Evolutionary conservation across 495 filamentous ascomycete species (phyloP), one percentile per base, ranked within the genome.

Genomic region (Polyplosphaeria fusca): DNA sequence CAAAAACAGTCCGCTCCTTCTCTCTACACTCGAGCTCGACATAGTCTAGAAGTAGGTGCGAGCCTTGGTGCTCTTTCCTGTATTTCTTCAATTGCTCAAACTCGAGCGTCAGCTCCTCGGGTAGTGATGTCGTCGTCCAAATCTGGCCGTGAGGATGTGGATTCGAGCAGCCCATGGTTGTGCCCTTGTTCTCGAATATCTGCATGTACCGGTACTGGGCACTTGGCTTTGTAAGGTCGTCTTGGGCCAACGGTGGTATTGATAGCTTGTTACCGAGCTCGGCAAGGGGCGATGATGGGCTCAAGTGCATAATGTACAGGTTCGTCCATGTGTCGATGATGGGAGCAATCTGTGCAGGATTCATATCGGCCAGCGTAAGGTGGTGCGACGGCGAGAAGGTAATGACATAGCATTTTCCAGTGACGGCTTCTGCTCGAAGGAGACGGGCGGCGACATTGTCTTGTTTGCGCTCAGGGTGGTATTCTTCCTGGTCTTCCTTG

Each of bases 141-240:
- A 95, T 81, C 67, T 98, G 93, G 45, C 93, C 91, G 72, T 97
- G 93, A 0, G 93, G 93, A 72, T 98, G 93, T 5, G 93, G 94
- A 70, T 98, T 98, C 2, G 93, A 97, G 78, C 93, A 98, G 26
- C 93, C 93, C 93, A 98, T 98, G 3, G 93, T 89, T 0, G 88
- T 84, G 42, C 93, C 93, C 75, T 98, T 98, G 76, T 98, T 98
- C 73, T 98, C 93, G 58, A 98, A 97, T 61, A 98, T 96, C 71
- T 98, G 93, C 91, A 98, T 96, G 72, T 95, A 97, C 42, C 84
- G 82, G 65, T 94, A 89, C 71, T 96, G 91, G 51, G 86, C 79
- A 42, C 80, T 83, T 4, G 90, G 83, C 27, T 76, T 74, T 16
- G 71, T 47, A 64, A 77, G 14, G 67, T 72, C 55, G 59, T 72